Evolutionary conservation across 495 filamentous ascomycete species (phyloP).

Genomic region (Penicillium cosmopolitanum): DNA sequence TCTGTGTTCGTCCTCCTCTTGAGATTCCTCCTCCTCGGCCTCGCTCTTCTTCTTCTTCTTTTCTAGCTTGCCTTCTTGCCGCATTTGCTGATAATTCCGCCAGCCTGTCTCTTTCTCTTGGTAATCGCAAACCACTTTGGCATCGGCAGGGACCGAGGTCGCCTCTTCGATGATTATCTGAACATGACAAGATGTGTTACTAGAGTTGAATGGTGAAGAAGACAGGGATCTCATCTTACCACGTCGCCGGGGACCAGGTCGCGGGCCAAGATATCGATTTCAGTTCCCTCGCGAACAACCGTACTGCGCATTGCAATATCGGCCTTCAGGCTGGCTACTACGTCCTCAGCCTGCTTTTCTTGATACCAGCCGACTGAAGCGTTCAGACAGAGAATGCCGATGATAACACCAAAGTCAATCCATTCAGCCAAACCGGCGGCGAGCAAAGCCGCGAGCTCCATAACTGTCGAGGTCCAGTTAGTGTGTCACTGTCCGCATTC

Average conservation of each 20-base stretch:
- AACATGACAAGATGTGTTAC: background rate
- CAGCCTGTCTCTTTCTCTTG: conserved; percentile 62
- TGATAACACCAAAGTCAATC: conserved; percentile 85
- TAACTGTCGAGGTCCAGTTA: conserved; percentile 53
- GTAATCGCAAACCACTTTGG: conserved; percentile 72
- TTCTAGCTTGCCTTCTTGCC: conserved; percentile 55
- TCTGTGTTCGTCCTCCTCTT: conserved; percentile 30
- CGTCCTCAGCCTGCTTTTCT: conserved; percentile 81
- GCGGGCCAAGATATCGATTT: conserved; percentile 70
- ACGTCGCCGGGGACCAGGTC: conserved; percentile 82
- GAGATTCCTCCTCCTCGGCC: conserved; percentile 18
- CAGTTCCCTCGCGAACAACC: conserved; percentile 66
- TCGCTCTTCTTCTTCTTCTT: conserved; percentile 19
- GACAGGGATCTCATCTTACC: conserved; percentile 48
- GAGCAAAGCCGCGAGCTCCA: conserved; percentile 78
- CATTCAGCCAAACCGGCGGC: conserved; percentile 75
- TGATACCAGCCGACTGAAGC: conserved; percentile 81
- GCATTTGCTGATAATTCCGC: conserved; percentile 60
- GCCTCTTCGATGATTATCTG: conserved; percentile 70
- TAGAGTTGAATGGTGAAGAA: background rate
- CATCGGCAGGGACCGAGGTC: conserved; percentile 70
- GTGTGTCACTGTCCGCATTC: background rate
- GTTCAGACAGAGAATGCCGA: conserved; percentile 76
- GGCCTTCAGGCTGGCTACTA: conserved; percentile 77
- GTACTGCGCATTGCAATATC: conserved; percentile 77